These are phyloP conservation scores for Terfezia boudieri DNA, from an alignment of 495 filamentous ascomycete species.

Conservation along the genomic window DNA sequence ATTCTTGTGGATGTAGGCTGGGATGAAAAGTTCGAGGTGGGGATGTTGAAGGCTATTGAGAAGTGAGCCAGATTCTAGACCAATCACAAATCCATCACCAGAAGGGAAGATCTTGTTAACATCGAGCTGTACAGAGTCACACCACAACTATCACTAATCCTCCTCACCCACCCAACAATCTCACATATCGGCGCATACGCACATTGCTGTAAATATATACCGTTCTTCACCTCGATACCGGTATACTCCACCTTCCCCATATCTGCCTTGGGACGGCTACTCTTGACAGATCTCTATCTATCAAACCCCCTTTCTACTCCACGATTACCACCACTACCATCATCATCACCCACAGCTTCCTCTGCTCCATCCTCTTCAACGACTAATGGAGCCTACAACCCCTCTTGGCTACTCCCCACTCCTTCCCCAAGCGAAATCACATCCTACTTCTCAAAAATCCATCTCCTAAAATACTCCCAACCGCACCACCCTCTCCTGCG, in stretches of 20 bases:
- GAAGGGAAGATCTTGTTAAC: neutral
- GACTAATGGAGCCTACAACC: slow-evolving; percentile 68
- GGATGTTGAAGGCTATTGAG: slow-evolving; percentile 59
- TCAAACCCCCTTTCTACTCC: slow-evolving; percentile 57
- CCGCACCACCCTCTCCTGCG: slow-evolving; percentile 44
- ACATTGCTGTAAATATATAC: slow-evolving; percentile 83
- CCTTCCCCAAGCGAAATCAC: slow-evolving; percentile 76
- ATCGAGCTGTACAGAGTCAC: slow-evolving; percentile 5
- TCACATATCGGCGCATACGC: slow-evolving; percentile 82
- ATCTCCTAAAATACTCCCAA: slow-evolving; percentile 89
- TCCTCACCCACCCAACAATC: slow-evolving; percentile 81
- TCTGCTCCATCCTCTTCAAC: slow-evolving; percentile 38
- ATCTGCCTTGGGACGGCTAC: slow-evolving; percentile 72
- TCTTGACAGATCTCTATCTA: slow-evolving; percentile 78
- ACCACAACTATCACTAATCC: slow-evolving; percentile 75
- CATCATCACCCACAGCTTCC: slow-evolving; percentile 25
- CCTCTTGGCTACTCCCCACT: slow-evolving; percentile 33
- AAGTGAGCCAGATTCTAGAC: slow-evolving; percentile 21
- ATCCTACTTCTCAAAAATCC: slow-evolving; percentile 76
- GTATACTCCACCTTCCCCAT: slow-evolving; percentile 89
- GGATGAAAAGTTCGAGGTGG: slow-evolving; percentile 67
- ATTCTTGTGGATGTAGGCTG: slow-evolving; percentile 91
- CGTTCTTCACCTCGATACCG: slow-evolving; percentile 78
- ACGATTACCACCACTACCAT: slow-evolving; percentile 38
- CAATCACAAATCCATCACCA: neutral